Base-by-base conservation (phyloP, 2,329 filamentous ascomycete species). In the Aspergillus sp. region DNA sequence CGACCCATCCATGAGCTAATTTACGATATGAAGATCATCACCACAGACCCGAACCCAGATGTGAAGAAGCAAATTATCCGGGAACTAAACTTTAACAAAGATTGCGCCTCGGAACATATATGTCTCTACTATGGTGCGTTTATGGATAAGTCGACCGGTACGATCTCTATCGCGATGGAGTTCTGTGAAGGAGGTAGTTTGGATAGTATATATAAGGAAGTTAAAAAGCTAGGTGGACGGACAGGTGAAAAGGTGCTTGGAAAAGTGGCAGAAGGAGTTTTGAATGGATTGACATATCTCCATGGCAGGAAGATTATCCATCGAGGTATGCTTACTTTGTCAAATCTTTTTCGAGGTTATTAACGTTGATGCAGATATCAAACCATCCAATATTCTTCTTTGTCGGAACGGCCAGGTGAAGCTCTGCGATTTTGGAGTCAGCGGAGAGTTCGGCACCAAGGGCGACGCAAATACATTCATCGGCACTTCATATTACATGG, bases 391-490 rank as follows among this genome's bases (percentile, higher is more conserved):
- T 74, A 98, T 99, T 66, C 83, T 99, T 21, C 84, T 99, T 31
- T 96, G 92, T 72, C 89, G 93, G 60, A 87, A 90, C 64, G 95
- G 95, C 35, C 90, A 96, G 67, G 93, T 99, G 64, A 99, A 99
- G 78, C 86, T 99, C 15, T 99, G 95, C 78, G 95, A 99, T 78
- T 99, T 99, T 73, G 95, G 95, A 67, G 95, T 99, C 48, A 96
- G 90, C 58, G 95, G 95, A 64, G 95, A 98, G 75, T 98, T 98
- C 71, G 96, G 95, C 64, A 99, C 95, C 50, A 98, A 99, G 76
- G 95, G 95, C 54, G 95, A 98, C 73, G 95, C 95, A 64, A 97
- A 98, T 74, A 99, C 95, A 0, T 99, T 99, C 71, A 99, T 99
- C 71, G 95, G 95, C 62, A 99, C 95, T 12, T 96, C 91, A 60